Base-by-base conservation (phyloP, 2,329 filamentous ascomycete species). In the Lecanosticta acicola region DNA sequence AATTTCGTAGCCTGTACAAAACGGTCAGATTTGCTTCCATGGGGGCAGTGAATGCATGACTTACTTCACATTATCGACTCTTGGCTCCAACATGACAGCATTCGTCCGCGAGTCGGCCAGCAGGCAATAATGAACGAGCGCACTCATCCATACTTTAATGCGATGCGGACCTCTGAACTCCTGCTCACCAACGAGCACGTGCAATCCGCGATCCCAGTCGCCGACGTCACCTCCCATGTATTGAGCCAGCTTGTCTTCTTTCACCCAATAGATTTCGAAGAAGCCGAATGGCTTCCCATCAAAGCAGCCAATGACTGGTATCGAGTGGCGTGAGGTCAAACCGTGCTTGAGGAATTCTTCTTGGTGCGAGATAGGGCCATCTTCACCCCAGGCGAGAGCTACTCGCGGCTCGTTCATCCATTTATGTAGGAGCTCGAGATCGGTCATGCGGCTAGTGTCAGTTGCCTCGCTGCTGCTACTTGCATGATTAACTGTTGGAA, bases 241-340 rank as follows among this genome's bases (percentile, higher is more conserved):
- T 39, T 75, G 77, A 0, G 87, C 88, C 1, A 98, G 66, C 0
- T 74, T 71, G 61, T 97, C 93, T 64, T 98, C 93, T 61, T 94
- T 95, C 3, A 93, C 88, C 91, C 93, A 98, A 70, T 98, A 98
- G 26, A 98, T 78, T 71, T 98, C 93, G 63, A 98, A 96, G 65
- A 94, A 98, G 0, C 89, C 93, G 69, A 97, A 98, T 0, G 91
- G 91, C 49, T 91, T 84, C 9, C 88, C 90, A 58, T 97, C 88
- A 87, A 91, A 98, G 63, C 89, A 83, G 1, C 87, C 93, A 50
- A 97, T 91, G 0, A 84, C 88, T 0, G 93, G 93, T 66, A 97
- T 95, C 7, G 83, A 88, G 66, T 96, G 85, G 14, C 76, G 74
- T 16, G 76, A 81, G 10, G 74, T 74, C 9, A 97, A 69, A 0